Percentiles rank a stretch among this genome's conserved stretches.
Conservation (phyloP, 177 flowering plant species). For the Vitis hybrid region DNA sequence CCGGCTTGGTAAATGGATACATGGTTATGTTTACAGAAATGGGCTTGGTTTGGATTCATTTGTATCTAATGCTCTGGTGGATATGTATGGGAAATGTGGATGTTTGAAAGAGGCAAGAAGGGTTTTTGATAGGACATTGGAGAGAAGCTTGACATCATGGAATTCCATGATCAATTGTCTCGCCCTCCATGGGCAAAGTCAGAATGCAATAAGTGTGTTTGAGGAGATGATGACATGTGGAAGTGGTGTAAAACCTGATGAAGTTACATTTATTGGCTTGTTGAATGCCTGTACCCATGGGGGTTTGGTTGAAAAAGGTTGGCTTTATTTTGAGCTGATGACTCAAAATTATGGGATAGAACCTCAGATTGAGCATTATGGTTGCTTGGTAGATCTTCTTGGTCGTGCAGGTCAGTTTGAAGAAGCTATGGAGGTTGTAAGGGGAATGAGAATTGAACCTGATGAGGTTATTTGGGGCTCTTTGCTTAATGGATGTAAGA, state of each 20-base stretch:
- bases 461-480: conserved; percentile 64
- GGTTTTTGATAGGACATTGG: conserved; percentile 31
- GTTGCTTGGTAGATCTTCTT: conserved; percentile 66
- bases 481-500: conserved; percentile 31
- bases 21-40: conserved; percentile 39
- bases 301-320: conserved; percentile 58
- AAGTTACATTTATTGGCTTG: conserved; percentile 61
- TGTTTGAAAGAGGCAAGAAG: conserved; percentile 36
- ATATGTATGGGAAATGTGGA: conserved; percentile 64
- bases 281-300: conserved; percentile 75
- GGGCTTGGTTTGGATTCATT: conserved; percentile 24
- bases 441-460: conserved; percentile 51
- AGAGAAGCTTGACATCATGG: conserved; percentile 47
- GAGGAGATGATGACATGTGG: conserved; percentile 46
- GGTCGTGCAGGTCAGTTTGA: conserved; percentile 65
- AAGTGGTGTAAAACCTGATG: conserved; percentile 44
- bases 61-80: conserved; percentile 45
- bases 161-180: conserved; percentile 69
- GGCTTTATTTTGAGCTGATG: conserved; percentile 50
- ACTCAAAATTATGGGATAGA: conserved; percentile 40
- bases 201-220: conserved; percentile 47
- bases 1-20: conserved; percentile 45
- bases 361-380: conserved; percentile 68
- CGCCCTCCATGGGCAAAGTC: conserved; percentile 62
- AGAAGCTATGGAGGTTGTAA: conserved; percentile 57